A percentile compares a stretch with the other conserved stretches of the same genome.
phyloP scores from a whole-genome alignment of 1,284 basidiomycete genomes.

The Cutaneotrichosporon sp. region DNA sequence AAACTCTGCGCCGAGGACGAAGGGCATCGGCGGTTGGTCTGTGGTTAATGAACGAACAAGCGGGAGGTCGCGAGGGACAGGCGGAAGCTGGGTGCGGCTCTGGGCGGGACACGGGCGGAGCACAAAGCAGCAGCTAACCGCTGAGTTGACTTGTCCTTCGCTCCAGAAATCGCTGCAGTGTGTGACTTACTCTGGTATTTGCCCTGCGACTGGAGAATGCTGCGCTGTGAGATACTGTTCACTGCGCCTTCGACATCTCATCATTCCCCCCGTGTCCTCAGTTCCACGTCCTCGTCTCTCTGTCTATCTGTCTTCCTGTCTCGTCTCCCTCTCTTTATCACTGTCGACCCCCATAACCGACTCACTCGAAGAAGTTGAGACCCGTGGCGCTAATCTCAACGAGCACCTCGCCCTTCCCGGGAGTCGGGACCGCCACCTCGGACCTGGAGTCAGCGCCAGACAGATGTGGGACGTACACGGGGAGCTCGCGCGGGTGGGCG shows the following conservation, averaged over 20 bases:
- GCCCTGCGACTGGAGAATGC: conserved; percentile 75
- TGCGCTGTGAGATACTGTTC: conserved; percentile 13
- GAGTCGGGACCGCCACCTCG: conserved; percentile 59
- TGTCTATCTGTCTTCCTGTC: neutral
- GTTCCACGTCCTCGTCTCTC: too few species aligned
- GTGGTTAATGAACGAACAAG: neutral
- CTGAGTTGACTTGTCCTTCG: too few species aligned
- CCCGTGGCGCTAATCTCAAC: conserved; percentile 64
- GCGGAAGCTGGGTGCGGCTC: neutral
- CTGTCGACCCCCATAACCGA: neutral
- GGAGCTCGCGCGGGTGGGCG: conserved; percentile 66
- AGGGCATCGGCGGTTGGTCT: conserved; percentile 72
- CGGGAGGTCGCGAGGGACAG: neutral
- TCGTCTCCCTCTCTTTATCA: neutral
- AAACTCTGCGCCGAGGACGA: conserved; percentile 78
- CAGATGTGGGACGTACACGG: conserved; percentile 46
- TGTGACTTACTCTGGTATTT: conserved; percentile 68
- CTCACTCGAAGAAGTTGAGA: conserved; percentile 45
- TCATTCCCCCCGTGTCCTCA: too few species aligned
- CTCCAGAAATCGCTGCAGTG: too few species aligned
- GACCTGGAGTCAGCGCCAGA: conserved; percentile 1
- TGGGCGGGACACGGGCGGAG: too few species aligned
- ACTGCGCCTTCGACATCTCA: too few species aligned
- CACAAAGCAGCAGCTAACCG: too few species aligned
- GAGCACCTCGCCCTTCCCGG: conserved; percentile 60